Evolutionary conservation across 2,329 filamentous ascomycete genomes (phyloP), one percentile per base, ranked within the genome.

Genomic region (Gremmenia infestans): DNA sequence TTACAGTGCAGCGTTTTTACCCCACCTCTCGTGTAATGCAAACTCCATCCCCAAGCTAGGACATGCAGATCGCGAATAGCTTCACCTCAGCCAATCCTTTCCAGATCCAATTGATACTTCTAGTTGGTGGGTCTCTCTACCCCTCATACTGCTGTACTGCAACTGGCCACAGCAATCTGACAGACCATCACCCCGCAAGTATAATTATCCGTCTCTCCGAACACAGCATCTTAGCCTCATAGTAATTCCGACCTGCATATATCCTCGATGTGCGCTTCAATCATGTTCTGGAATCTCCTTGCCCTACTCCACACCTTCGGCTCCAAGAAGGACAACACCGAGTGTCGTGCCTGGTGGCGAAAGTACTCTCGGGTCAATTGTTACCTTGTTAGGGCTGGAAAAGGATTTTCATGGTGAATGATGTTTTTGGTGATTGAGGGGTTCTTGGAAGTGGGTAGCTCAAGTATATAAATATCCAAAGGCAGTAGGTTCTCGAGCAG

Each of bases 251-350:
- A n/a, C 36, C 23, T 43, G 46, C 52, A 54, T 45, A 43, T 37
- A 49, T 50, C 37, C 37, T 43, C 25, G 35, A 54, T 49, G 45
- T 46, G 45, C 52, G 52, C 52, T 35, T 54, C 52, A 54, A 54
- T 54, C 19, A 54, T 15, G 40, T 17, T 45, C 42, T 12, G 19
- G 17, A 5, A 45, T 45, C 42, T 12, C 17, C 11, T 17, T 9
- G 1, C 42, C 6, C 19, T 45, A 45, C 19, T 45, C 42, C 42
- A 23, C 42, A 45, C 17, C 12, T 14, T 40, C 14, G n/a, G 37
- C 12, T 40, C 37, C 37, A 43, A 12, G 19, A 5, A 43, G 17
- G 17, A 22, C 40, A 43, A n/a, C 40, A 14, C 17, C 17, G 42
- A 8, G 17, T 17, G 19, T 45, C 5, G n/a, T 23, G 11, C 42